Evolutionary conservation across 495 filamentous ascomycete species (phyloP).

Genomic region (Talaromyces stipitatus): DNA sequence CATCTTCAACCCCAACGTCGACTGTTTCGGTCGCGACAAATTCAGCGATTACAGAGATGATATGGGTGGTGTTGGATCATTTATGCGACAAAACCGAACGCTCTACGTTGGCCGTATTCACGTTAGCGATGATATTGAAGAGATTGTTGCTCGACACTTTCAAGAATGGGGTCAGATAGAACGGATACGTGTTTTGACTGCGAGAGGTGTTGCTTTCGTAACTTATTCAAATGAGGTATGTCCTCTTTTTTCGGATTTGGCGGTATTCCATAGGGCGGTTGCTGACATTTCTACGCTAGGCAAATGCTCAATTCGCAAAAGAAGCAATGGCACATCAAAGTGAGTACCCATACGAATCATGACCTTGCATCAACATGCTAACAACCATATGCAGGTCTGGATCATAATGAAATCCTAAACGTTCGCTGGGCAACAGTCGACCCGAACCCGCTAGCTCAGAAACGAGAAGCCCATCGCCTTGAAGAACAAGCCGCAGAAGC

Average conservation of each 20-base stretch:
- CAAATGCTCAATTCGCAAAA: constrained; percentile 83
- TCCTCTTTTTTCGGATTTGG: not conserved
- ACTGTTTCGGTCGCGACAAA: constrained; percentile 90
- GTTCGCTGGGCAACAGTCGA: constrained; percentile 96
- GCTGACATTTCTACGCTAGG: constrained; percentile 13
- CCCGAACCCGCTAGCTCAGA: constrained; percentile 92
- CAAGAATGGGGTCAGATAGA: constrained; percentile 92
- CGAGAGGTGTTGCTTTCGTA: constrained; percentile 82
- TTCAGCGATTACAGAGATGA: constrained; percentile 84
- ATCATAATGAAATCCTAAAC: constrained; percentile 87
- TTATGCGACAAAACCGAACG: constrained; percentile 85
- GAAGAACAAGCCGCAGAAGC: constrained; percentile 99
- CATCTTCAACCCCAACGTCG: constrained; percentile 80
- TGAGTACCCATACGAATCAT: not conserved
- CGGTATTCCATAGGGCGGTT: not conserved
- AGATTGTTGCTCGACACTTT: constrained; percentile 90
- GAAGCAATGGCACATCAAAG: constrained; percentile 85
- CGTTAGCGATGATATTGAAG: constrained; percentile 95
- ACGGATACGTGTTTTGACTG: constrained; percentile 81
- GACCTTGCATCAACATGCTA: not conserved
- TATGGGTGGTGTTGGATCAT: constrained; percentile 91
- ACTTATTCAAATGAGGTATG: constrained; percentile 68
- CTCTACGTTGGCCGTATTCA: constrained; percentile 90
- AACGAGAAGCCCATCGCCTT: constrained; percentile 78
- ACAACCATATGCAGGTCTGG: constrained; percentile 38